These are phyloP conservation scores for Fusarium globosum DNA, from an alignment of 2,329 filamentous ascomycete genomes.

Conservation along the genomic window DNA sequence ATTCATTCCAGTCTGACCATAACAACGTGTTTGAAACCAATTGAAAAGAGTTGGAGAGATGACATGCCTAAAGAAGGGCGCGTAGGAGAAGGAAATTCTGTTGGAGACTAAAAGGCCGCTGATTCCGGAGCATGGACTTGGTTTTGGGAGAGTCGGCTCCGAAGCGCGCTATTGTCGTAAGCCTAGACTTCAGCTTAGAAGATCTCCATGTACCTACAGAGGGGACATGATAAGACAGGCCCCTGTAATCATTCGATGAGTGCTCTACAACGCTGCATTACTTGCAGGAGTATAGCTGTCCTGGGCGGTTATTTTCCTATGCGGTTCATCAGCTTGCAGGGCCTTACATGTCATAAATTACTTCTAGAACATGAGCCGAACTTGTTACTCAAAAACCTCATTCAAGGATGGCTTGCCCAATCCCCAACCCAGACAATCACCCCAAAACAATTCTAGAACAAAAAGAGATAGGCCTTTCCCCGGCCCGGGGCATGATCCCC, in stretches of 20 bases:
- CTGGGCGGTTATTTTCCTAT: background rate
- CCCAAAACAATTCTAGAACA: conserved; percentile 22
- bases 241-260: background rate
- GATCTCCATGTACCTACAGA: background rate
- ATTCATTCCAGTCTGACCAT: conserved; percentile 11
- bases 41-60: background rate
- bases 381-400: background rate
- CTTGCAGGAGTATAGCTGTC: background rate
- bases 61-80: conserved; percentile 7
- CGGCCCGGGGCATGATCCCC: conserved; percentile 30
- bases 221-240: conserved; percentile 4
- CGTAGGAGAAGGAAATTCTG: conserved; percentile 7
- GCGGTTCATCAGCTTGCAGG: background rate
- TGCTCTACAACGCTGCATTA: background rate
- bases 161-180: background rate
- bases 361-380: background rate
- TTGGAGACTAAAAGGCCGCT: conserved; percentile 1
- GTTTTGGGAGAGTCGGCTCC: conserved; percentile 6
- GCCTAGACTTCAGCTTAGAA: background rate
- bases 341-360: background rate
- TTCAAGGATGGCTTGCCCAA: background rate
- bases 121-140: conserved; percentile 13
- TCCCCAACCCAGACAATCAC: background rate
- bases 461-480: conserved; percentile 32
- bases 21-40: background rate